phyloP scores from a whole-genome alignment of 2,329 filamentous ascomycete species.

The Pseudocercospora vitis region DNA sequence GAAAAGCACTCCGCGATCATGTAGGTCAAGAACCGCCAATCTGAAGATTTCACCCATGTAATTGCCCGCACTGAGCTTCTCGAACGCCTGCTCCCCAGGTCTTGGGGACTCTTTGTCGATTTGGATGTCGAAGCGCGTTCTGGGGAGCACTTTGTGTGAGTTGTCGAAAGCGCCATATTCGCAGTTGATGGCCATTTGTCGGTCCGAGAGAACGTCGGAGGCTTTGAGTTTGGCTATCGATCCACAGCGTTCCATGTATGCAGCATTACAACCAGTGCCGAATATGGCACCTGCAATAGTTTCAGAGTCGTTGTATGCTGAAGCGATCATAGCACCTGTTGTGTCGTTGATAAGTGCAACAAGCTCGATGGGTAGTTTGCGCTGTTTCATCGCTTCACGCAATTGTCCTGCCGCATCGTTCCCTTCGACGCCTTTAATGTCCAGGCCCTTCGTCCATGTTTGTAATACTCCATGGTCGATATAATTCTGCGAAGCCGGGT shows the following conservation, averaged over 20 bases:
- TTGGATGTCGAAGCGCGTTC: slow-evolving; percentile 80
- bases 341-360: slow-evolving; percentile 91
- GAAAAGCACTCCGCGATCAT: slow-evolving; percentile 76
- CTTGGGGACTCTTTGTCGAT: slow-evolving; percentile 91
- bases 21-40: slow-evolving; percentile 77
- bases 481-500: slow-evolving; percentile 88
- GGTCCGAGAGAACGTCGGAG: slow-evolving; percentile 71
- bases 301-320: slow-evolving; percentile 78
- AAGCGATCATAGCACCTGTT: slow-evolving; percentile 86
- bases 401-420: slow-evolving; percentile 88
- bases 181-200: slow-evolving; percentile 95
- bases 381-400: slow-evolving; percentile 71
- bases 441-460: slow-evolving; percentile 96
- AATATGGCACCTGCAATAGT: slow-evolving; percentile 93
- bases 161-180: slow-evolving; percentile 98
- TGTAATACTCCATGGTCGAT: slow-evolving; percentile 92
- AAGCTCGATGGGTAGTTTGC: slow-evolving; percentile 79
- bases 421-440: slow-evolving; percentile 88
- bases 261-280: slow-evolving; percentile 89
- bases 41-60: slow-evolving; percentile 96
- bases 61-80: slow-evolving; percentile 96
- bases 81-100: slow-evolving; percentile 90
- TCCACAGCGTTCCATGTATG: slow-evolving; percentile 84
- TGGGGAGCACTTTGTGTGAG: slow-evolving; percentile 82
- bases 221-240: slow-evolving; percentile 76